Base-by-base conservation (phyloP, 2,329 filamentous ascomycete genomes). In the Clonostachys rhizophaga region DNA sequence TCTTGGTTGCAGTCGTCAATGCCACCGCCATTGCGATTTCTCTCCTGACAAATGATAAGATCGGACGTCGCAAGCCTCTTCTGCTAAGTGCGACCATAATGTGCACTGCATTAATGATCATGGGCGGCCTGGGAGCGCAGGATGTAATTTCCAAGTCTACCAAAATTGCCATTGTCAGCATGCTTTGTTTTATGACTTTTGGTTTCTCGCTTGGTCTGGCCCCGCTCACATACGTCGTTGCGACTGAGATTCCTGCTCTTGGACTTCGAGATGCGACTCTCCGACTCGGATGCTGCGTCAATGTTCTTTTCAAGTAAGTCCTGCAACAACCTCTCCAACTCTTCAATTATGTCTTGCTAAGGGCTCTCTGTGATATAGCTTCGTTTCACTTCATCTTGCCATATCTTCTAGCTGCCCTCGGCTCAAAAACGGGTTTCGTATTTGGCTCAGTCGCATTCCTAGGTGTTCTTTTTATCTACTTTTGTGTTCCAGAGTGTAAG, bases 321-420 rank as follows among this genome's bases (percentile, higher is more conserved):
- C 18, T 18, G 18, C 18, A 18, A 18, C 24, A 30, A 30, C 1
- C 24, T 30, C 2, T 30, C 3, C 24, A 30, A 10, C 24, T 10
- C 5, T 24, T 8, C 20, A 24, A 2, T 7, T 30, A 30, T 30
- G 8, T 30, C 24, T 30, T 30, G 24, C 24, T 30, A 30, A 30
- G 6, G 24, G 24, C 24, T 30, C 24, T 30, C 24, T 30, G 24
- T 10, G 24, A 30, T 30, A 2, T 10, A 30, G 24, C 24, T 61
- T 58, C 49, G 53, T 60, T 6, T 58, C 67, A 57, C 3, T 69
- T 69, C 44, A 59, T 55, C 16, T 57, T 66, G 10, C 68, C 67
- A 1, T 69, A 69, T 49, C 58, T 69, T 8, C 64, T 65, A 35
- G 66, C 62, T 2, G 53, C 57, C 18, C 56, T 69, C 3, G 58